Evolutionary conservation across 805 yeast species (phyloP).

Genomic region (Metschnikowia reukaufii): DNA sequence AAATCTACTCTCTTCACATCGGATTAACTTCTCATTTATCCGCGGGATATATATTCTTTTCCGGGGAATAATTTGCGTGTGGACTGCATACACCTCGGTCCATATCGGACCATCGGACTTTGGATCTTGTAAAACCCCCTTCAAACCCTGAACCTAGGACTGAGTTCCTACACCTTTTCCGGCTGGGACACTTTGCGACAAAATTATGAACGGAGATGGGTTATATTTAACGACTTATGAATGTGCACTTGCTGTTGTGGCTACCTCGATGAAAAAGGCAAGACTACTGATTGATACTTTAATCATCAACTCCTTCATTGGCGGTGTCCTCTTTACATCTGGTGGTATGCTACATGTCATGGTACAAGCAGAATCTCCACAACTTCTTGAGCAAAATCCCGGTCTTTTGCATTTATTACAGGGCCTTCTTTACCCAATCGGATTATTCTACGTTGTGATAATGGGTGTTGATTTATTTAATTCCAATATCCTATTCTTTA

Average conservation of each 20-base stretch:
- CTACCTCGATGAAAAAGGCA: constrained; percentile 81
- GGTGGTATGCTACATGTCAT: constrained; percentile 72
- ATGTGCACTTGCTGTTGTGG: constrained; percentile 80
- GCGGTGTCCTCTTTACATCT: constrained; percentile 65
- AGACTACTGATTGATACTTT: constrained; percentile 61
- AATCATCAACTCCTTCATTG: constrained; percentile 63
- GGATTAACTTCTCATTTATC: constrained; percentile 6
- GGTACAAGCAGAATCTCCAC: constrained; percentile 53
- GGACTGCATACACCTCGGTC: background rate
- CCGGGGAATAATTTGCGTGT: background rate
- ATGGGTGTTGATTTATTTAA: constrained; percentile 78
- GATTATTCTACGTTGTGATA: constrained; percentile 69
- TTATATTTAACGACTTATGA: constrained; percentile 73
- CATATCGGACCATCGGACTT: constrained; percentile 1
- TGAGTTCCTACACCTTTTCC: too few relatives aligned
- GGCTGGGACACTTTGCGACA: background rate
- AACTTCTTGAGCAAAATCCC: constrained; percentile 40
- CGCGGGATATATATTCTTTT: constrained; percentile 11
- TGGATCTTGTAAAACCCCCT: background rate
- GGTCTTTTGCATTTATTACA: constrained; percentile 57
- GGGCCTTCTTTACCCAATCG: constrained; percentile 67
- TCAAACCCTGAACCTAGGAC: too few relatives aligned
- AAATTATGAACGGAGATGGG: constrained; percentile 22
- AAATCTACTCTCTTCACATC: constrained; percentile 13
- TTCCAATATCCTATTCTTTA: constrained; percentile 69